These are phyloP conservation scores for Fusarium pseudocircinatum DNA, from an alignment of 2,329 filamentous ascomycete genomes.

Conservation along the genomic window DNA sequence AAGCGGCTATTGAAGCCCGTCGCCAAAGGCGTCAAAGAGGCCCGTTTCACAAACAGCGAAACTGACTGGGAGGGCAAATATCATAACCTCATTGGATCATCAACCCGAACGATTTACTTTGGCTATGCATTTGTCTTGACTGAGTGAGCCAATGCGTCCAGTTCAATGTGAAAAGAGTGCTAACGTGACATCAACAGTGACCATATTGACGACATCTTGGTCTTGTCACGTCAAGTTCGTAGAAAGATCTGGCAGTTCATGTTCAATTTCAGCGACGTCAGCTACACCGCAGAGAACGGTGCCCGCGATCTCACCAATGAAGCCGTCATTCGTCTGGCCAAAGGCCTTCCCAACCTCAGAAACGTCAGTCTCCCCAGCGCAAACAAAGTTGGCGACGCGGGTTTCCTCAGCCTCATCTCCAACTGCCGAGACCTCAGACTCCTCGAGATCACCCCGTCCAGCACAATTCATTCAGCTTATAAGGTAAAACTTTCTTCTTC, in stretches of 20 bases:
- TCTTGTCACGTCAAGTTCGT: not conserved
- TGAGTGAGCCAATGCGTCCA: not conserved
- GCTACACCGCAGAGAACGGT: not conserved
- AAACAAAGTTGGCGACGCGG: rapidly evolving
- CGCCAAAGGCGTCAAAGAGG: not conserved
- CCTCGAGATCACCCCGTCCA: not conserved
- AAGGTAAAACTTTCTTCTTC: too few species aligned
- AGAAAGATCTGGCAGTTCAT: not conserved
- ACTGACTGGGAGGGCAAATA: not conserved
- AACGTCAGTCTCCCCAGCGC: not conserved
- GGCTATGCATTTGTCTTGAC: not conserved
- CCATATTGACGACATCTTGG: not conserved
- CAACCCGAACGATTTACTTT: not conserved
- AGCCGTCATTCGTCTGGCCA: not conserved
- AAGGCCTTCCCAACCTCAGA: not conserved
- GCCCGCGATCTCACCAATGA: not conserved
- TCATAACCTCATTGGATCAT: not conserved
- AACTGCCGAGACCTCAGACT: not conserved
- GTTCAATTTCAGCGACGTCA: not conserved
- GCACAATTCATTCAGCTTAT: too few species aligned
- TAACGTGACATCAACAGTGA: not conserved
- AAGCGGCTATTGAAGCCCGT: not conserved
- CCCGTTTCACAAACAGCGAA: not conserved
- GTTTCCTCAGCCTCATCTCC: not conserved
- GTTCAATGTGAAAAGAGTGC: not conserved